These are phyloP conservation scores for Yarrowia galli DNA, from an alignment of 1,139 yeast genomes.

Conservation along the genomic window DNA sequence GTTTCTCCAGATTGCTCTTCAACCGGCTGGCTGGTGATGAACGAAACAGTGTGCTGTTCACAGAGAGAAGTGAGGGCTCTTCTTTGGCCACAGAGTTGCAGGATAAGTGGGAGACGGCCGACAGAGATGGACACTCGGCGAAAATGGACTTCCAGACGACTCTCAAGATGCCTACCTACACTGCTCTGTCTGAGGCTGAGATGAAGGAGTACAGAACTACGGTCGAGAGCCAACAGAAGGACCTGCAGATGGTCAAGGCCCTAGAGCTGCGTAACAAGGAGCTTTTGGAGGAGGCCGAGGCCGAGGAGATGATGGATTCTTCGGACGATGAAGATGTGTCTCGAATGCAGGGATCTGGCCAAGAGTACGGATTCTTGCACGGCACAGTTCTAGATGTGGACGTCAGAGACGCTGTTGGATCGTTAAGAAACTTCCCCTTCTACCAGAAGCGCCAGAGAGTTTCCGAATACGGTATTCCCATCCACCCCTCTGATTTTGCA, in stretches of 20 bases:
- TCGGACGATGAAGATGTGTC: slow-evolving; percentile 48
- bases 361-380: slow-evolving; percentile 28
- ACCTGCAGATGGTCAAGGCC: slow-evolving; percentile 60
- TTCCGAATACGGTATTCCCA: slow-evolving; percentile 87
- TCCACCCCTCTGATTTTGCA: slow-evolving; percentile 69
- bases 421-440: slow-evolving; percentile 64
- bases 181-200: slow-evolving; percentile 46
- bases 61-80: slow-evolving; percentile 62
- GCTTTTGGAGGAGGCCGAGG: slow-evolving; percentile 59
- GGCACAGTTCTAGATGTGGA: slow-evolving; percentile 45
- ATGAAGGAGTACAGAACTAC: slow-evolving; percentile 48
- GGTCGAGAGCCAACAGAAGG: slow-evolving; percentile 53
- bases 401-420: slow-evolving; percentile 44
- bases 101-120: slow-evolving; percentile 60
- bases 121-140: slow-evolving; percentile 12
- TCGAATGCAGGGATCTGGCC: slow-evolving; percentile 36
- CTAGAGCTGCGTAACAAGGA: slow-evolving; percentile 64
- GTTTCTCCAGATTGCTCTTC: slow-evolving; percentile 68
- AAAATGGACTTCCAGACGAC: slow-evolving; percentile 29
- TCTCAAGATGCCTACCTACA: slow-evolving; percentile 44
- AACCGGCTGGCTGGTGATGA: slow-evolving; percentile 67
- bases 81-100: slow-evolving; percentile 59
- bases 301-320: slow-evolving; percentile 44
- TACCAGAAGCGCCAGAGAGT: slow-evolving; percentile 62
- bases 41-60: slow-evolving; percentile 72